Evolutionary conservation across 352 stramenopile genomes (phyloP).

Genomic region (Phytophthora melonis): DNA sequence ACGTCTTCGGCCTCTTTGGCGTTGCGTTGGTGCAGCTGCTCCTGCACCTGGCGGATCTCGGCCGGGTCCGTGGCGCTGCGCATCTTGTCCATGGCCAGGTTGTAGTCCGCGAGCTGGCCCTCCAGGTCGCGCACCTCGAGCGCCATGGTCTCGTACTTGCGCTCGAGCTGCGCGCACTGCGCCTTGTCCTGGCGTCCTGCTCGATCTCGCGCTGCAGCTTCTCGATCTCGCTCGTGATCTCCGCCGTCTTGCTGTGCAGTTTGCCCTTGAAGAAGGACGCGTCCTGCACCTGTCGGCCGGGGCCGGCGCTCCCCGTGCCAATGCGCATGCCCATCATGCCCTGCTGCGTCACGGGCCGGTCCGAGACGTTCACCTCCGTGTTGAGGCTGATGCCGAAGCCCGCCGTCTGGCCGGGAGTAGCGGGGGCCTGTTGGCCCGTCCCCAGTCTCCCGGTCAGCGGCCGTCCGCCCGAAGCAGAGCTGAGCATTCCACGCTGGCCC

Average conservation of each 20-base stretch:
- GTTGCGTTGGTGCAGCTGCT: constrained; percentile 78
- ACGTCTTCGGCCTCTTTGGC: constrained; percentile 90
- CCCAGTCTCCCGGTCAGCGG: constrained; percentile 67
- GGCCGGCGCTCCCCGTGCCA: constrained; percentile 62
- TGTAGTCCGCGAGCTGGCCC: constrained; percentile 93
- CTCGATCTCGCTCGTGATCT: constrained; percentile 87
- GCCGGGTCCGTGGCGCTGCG: constrained; percentile 70
- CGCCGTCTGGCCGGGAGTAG: constrained; percentile 72
- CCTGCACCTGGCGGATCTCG: constrained; percentile 76
- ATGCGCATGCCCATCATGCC: constrained; percentile 94
- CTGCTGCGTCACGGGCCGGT: constrained; percentile 93
- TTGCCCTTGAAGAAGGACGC: constrained; percentile 91
- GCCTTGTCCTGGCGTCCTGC: constrained; percentile 87
- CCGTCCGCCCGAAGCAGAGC: constrained; percentile 56
- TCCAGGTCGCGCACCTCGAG: constrained; percentile 87
- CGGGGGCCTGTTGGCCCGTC: constrained; percentile 58
- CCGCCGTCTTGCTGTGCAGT: constrained; percentile 91
- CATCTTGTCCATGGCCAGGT: constrained; percentile 94
- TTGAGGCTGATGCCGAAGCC: constrained; percentile 87
- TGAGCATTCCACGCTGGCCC: constrained; percentile 57
- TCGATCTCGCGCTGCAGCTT: constrained; percentile 87
- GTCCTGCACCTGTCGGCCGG: constrained; percentile 88
- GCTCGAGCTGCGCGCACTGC: constrained; percentile 89
- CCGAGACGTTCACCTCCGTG: constrained; percentile 92
- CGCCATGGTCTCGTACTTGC: constrained; percentile 79